Conservation (phyloP, 1,139 yeast genomes). For the Trichomonascaceae sp. region DNA sequence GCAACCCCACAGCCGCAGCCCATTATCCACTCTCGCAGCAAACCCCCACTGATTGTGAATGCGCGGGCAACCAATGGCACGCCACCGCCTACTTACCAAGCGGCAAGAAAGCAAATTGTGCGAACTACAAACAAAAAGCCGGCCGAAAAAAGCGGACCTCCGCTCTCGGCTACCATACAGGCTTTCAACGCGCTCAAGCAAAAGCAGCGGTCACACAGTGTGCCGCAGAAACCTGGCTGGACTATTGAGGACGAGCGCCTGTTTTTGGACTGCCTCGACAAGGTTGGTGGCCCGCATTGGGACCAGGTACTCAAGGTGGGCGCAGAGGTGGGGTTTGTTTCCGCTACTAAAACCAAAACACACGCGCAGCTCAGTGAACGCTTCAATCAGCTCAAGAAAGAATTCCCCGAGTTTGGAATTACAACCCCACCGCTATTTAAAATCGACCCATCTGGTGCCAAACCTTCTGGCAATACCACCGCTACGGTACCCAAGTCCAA, state of each 20-base stretch:
- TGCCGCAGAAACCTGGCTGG: slow-evolving; percentile 34
- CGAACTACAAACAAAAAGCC: not conserved
- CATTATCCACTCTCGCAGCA: too few relatives aligned
- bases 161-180: not conserved
- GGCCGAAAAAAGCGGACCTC: not conserved
- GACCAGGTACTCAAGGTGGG: slow-evolving; percentile 71
- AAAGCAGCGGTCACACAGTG: not conserved
- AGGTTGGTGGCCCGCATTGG: slow-evolving; percentile 83
- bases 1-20: slow-evolving; percentile 1
- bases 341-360: slow-evolving; percentile 74
- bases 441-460: slow-evolving; percentile 80
- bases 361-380: slow-evolving; percentile 91
- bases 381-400: slow-evolving; percentile 89
- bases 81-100: too few relatives aligned
- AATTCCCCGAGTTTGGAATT: slow-evolving; percentile 44
- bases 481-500: too few relatives aligned
- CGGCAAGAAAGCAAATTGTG: not conserved
- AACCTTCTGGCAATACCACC: too few relatives aligned
- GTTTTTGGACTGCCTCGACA: slow-evolving; percentile 62
- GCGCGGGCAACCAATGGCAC: too few relatives aligned
- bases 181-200: not conserved
- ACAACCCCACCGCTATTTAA: slow-evolving; percentile 65
- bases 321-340: slow-evolving; percentile 84
- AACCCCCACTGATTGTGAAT: not conserved
- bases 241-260: slow-evolving; percentile 82